phyloP scores from a whole-genome alignment of 2,329 filamentous ascomycete species.

The Fusarium sp. region DNA sequence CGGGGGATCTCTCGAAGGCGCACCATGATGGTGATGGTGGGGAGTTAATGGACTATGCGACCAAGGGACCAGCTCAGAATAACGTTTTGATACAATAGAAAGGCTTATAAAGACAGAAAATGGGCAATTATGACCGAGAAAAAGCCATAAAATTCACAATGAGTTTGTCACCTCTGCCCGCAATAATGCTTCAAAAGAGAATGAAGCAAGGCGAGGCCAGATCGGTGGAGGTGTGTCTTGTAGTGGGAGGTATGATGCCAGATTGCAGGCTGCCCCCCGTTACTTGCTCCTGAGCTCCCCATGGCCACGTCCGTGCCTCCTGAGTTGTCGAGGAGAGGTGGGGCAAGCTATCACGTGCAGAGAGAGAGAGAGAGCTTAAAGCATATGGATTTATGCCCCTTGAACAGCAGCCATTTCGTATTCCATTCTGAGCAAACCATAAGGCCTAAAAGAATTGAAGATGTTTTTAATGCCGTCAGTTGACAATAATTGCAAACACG shows the following conservation, averaged over 20 bases:
- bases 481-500: not conserved
- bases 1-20: slow-evolving; percentile 95
- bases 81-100: slow-evolving; percentile 31
- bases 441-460: not conserved
- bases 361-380: slow-evolving; percentile 20
- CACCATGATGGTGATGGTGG: slow-evolving; percentile 75
- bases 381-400: not conserved
- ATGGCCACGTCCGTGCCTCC: slow-evolving; percentile 44
- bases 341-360: slow-evolving; percentile 46
- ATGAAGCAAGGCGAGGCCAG: slow-evolving; percentile 42
- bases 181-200: slow-evolving; percentile 43
- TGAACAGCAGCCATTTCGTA: not conserved
- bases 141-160: slow-evolving; percentile 35
- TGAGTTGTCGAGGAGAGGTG: slow-evolving; percentile 39
- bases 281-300: slow-evolving; percentile 48
- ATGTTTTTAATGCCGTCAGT: not conserved
- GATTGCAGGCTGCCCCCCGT: slow-evolving; percentile 54
- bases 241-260: slow-evolving; percentile 56
- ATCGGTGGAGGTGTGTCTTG: slow-evolving; percentile 42
- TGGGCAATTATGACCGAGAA: slow-evolving; percentile 34
- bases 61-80: slow-evolving; percentile 39
- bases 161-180: slow-evolving; percentile 47
- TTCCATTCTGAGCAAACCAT: not conserved
- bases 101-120: slow-evolving; percentile 29
- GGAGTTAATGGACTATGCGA: slow-evolving; percentile 40